Percentiles rank a stretch among this genome's conserved stretches.
Conservation (phyloP, 768 basidiomycete species). For the Serendipita sp. region DNA sequence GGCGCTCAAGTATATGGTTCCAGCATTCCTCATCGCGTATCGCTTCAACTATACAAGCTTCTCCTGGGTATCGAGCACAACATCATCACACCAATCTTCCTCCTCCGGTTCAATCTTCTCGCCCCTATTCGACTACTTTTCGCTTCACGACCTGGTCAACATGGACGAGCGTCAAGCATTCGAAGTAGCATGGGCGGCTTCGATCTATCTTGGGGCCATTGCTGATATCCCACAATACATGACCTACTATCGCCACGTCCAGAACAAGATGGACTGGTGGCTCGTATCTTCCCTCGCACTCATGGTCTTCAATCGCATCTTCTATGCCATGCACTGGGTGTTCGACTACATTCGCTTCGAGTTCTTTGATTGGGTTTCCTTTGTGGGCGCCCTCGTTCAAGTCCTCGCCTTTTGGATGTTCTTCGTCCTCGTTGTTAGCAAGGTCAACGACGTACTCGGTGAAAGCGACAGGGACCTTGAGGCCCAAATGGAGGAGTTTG, state of each 20-base stretch:
- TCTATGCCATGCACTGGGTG: background rate
- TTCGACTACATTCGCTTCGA: background rate
- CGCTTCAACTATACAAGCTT: background rate
- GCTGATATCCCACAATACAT: slow-evolving; percentile 5
- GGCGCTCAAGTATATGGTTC: background rate
- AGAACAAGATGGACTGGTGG: background rate
- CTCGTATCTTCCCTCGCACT: background rate
- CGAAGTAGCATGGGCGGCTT: background rate
- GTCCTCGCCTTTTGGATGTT: slow-evolving; percentile 1
- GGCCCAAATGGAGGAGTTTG: background rate
- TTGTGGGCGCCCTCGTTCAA: background rate
- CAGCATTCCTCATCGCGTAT: background rate
- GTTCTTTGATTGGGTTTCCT: background rate
- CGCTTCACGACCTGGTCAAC: background rate
- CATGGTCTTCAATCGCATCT: background rate
- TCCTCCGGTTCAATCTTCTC: background rate
- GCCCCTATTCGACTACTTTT: background rate
- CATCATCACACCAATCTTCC: background rate
- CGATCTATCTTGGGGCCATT: background rate
- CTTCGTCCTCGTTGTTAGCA: background rate
- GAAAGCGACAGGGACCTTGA: background rate
- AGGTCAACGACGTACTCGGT: background rate
- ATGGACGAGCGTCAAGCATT: background rate
- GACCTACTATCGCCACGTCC: background rate
- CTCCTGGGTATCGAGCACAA: background rate